Evolutionary conservation across 805 yeast species (phyloP), one percentile per base, ranked within the genome.

Genomic region (Starmerella geochares): DNA sequence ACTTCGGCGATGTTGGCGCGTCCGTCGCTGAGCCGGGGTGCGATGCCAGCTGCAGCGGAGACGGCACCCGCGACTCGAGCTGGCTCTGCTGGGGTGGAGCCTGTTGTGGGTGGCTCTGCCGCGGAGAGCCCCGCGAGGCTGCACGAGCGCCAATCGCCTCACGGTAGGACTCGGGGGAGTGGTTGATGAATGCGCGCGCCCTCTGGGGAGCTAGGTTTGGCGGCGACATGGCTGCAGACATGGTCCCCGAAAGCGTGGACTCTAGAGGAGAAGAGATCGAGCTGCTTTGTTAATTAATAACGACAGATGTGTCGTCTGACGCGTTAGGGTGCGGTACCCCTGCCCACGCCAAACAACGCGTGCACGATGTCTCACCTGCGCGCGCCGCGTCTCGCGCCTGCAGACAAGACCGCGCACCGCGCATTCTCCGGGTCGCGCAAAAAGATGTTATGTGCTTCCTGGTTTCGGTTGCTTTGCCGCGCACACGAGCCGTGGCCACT

Each of bases 101-200:
- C n/a, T 7, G 20, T 13, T 23, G 42, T n/a, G 20, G 40, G 7
- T 31, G 35, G 17, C 14, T 14, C 20, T 35, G 36, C 40, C 23
- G 20, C 27, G 39, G 37, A 4, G 37, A 32, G 16, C 25, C 21
- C 1, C 35, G 36, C 40, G 33, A 17, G 14, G 38, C 48, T 3
- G 28, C 19, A 21, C 48, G 35, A 13, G 36, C 25, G 7, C 42
- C 32, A 33, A 45, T 27, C 29, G 38, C 39, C 27, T 45, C 42
- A 14, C 94, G 87, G 63, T 80, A 90, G 0, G 96, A 85, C 17
- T 86, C 80, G 25, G 87, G 94, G 7, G 95, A 86, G 67, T 90
- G 97, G 20, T 94, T 80, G 56, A 90, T 90, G 67, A 90, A 90
- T 16, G 96, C 96, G 43, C 40, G 49, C 13, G 49, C 27, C 19